Evolutionary conservation across 2,329 filamentous ascomycete species (phyloP).

Genomic region (Fusarium decemcellulare): DNA sequence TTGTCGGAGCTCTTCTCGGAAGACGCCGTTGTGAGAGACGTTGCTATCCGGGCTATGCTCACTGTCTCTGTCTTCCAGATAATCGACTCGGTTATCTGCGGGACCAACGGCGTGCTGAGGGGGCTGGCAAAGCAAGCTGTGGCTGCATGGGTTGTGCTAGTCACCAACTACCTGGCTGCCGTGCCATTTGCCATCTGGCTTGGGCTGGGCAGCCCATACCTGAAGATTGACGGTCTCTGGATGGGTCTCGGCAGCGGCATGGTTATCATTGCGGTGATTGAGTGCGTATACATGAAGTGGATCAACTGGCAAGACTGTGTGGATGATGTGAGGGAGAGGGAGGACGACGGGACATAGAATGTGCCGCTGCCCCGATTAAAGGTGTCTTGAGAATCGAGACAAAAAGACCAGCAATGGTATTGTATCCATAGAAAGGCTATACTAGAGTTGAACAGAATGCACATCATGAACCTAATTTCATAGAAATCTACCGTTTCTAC

Average conservation of each 20-base stretch:
- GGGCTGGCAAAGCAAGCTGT: constrained; percentile 39
- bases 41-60: constrained; percentile 31
- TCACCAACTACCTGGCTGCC: constrained; percentile 37
- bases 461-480: too few relatives aligned
- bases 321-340: constrained; percentile 40
- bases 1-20: constrained; percentile 37
- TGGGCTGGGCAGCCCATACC: constrained; percentile 29
- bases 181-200: constrained; percentile 41
- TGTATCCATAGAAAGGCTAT: too few relatives aligned
- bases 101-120: constrained; percentile 38
- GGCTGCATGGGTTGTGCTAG: constrained; percentile 38
- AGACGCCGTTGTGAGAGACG: constrained; percentile 26
- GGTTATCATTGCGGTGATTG: constrained; percentile 41
- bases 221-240: constrained; percentile 46
- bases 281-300: constrained; percentile 44
- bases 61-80: constrained; percentile 38
- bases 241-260: constrained; percentile 43
- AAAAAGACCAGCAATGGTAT: too few relatives aligned
- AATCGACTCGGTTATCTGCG: constrained; percentile 37
- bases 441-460: too few relatives aligned
- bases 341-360: constrained; percentile 32
- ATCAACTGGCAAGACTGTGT: constrained; percentile 44
- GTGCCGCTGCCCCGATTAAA: background rate
- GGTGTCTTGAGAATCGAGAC: background rate
- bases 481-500: too few relatives aligned